These are phyloP conservation scores for Zasmidium angulare DNA, from an alignment of 2,329 filamentous ascomycete genomes.

Conservation along the genomic window DNA sequence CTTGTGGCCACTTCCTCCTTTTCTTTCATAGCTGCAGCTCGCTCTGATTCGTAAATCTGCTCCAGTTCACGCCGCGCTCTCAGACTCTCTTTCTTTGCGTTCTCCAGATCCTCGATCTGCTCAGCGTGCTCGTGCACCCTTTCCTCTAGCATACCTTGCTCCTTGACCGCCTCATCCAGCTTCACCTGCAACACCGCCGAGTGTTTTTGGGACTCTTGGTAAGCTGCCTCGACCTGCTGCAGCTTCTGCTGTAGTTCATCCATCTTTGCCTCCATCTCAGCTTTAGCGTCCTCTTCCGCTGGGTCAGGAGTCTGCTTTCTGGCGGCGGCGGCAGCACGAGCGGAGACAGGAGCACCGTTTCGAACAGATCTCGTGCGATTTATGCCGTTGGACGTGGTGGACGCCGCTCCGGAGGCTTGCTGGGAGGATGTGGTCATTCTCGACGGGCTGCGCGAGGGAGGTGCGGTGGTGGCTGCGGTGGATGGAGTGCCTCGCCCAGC, in stretches of 20 bases:
- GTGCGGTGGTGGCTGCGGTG: conserved; percentile 12
- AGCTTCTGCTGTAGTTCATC: conserved; percentile 84
- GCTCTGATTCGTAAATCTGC: conserved; percentile 86
- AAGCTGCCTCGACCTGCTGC: conserved; percentile 80
- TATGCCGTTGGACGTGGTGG: conserved; percentile 22
- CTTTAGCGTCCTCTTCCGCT: conserved; percentile 65
- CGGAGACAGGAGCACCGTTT: conserved; percentile 65
- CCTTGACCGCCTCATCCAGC: conserved; percentile 78
- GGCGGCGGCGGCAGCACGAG: conserved; percentile 69
- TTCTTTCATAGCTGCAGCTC: conserved; percentile 82
- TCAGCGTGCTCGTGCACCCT: conserved; percentile 82
- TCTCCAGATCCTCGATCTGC: conserved; percentile 74
- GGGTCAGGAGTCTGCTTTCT: conserved; percentile 48
- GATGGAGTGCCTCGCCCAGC: conserved; percentile 20
- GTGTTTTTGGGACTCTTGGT: conserved; percentile 67
- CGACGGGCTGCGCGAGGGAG: conserved; percentile 19
- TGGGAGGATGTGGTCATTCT: conserved; percentile 17
- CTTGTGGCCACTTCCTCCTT: conserved; percentile 82
- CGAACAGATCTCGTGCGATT: conserved; percentile 62
- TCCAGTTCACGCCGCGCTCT: conserved; percentile 89
- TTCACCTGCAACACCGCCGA: conserved; percentile 79
- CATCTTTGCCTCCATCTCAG: conserved; percentile 74
- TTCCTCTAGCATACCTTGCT: conserved; percentile 86
- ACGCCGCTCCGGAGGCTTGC: conserved; percentile 9
- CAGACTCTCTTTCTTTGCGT: conserved; percentile 79